These are phyloP conservation scores for Kodamaea lidongshanica DNA, from an alignment of 805 yeast species.

Conservation along the genomic window DNA sequence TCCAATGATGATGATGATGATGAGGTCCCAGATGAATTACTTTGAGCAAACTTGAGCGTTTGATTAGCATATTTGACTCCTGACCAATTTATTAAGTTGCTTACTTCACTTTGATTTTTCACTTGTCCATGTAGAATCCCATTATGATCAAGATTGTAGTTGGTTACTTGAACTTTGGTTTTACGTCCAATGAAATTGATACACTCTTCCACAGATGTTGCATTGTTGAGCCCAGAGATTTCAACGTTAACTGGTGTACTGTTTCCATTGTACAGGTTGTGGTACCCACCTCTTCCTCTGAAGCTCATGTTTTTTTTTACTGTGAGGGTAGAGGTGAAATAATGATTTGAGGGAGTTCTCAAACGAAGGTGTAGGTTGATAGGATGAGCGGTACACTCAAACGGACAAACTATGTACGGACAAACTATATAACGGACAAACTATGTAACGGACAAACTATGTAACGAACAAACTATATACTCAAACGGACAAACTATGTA, in stretches of 20 bases:
- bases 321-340: too few relatives aligned
- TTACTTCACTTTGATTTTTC: conserved; percentile 48
- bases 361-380: too few relatives aligned
- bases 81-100: conserved; percentile 50
- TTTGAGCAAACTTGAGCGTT: conserved; percentile 41
- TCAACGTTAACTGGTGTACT: conserved; percentile 44
- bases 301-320: conserved; percentile 30
- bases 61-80: conserved; percentile 84
- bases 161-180: conserved; percentile 47
- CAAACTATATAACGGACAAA: too few relatives aligned
- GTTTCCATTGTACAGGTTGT: conserved; percentile 11
- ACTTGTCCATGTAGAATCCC: conserved; percentile 59
- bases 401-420: too few relatives aligned
- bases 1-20: too few relatives aligned
- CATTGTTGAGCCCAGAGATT: conserved; percentile 78
- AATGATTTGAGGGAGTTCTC: too few relatives aligned
- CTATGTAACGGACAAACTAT: too few relatives aligned
- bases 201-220: conserved; percentile 53
- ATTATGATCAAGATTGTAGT: conserved; percentile 42
- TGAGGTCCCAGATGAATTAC: conserved; percentile 10
- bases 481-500: too few relatives aligned
- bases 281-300: conserved; percentile 28
- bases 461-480: too few relatives aligned
- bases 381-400: too few relatives aligned
- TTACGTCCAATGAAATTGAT: conserved; percentile 65